Evolutionary conservation across 371 early-diverging fungal species (phyloP), one percentile per base, ranked within the genome.

Genomic region (Mucor indicus): DNA sequence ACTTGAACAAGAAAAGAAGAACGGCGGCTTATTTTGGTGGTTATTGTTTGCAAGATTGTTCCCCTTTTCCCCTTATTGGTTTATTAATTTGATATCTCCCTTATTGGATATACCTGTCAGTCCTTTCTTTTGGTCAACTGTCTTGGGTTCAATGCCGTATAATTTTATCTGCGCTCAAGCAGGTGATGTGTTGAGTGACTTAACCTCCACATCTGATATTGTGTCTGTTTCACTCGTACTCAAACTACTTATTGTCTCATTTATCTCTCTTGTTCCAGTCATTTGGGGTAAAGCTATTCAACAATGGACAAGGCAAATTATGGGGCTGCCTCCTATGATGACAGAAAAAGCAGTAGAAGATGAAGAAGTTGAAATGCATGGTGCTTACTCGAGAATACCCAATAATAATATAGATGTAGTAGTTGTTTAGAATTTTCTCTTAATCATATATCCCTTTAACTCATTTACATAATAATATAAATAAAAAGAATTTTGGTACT

Each of bases 1-100:
- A 42, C 51, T 75, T 31, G 55, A 62, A 16, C 48, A 43, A 15
- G 65, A 67, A 16, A 55, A 42, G 11, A 39, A 40, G 11, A 54
- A 30, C 9, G 60, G 59, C 3, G 67, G 67, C n/a, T 41, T 75
- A 0, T 75, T 75, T 46, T 75, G 72, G 72, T 75, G 76, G 76
- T 42, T 75, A 13, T 36, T 75, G 13, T 75, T 75, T 55, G 62
- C 57, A 2, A 53, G 76, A 5, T 36, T 75, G 9, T 75, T 75
- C 30, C 76, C 76, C 12, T 72, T 75, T 48, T 59, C 72, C 12
- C 76, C 76, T n/a, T 75, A 75, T 43, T 75, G 76, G 75, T 67
- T 75, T 47, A 75, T 75, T 39, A 75, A 75, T 39, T 60, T 75
- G 68, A 51, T 64, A 11, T 69, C 76, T 9, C 72, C 76, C 19